Evolutionary conservation across 257 asterid species (phyloP).

Genomic region (Fraxinus anomala): DNA sequence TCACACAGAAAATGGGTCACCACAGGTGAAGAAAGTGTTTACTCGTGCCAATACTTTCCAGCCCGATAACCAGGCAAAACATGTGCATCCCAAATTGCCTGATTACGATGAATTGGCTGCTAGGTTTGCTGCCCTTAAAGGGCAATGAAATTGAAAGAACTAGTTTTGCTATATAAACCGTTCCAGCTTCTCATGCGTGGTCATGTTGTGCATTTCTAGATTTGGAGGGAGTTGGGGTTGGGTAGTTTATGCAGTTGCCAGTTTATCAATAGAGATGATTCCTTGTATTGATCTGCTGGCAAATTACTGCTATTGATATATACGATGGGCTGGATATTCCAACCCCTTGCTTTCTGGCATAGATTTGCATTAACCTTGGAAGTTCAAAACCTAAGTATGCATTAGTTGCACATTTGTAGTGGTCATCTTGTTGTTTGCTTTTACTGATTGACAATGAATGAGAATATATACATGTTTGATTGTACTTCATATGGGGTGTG

Average conservation of each 20-base stretch:
- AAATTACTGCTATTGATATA: neutral
- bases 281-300: neutral
- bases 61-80: constrained; percentile 70
- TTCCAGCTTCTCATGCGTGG: too few relatives aligned
- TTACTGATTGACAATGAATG: neutral
- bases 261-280: neutral
- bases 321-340: neutral
- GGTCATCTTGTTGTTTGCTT: neutral
- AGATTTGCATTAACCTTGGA: neutral
- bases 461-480: neutral
- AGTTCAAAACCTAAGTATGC: neutral
- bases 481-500: neutral
- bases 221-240: neutral
- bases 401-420: neutral
- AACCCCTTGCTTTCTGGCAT: neutral
- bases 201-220: too few relatives aligned
- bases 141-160: constrained; percentile 34
- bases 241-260: neutral
- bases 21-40: constrained; percentile 47
- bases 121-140: constrained; percentile 81
- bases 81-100: constrained; percentile 95
- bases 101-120: constrained; percentile 94
- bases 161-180: neutral
- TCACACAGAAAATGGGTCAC: constrained; percentile 39
- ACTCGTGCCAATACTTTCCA: constrained; percentile 75